These are phyloP conservation scores for Myriosclerotinia duriaeana DNA, from an alignment of 2,329 filamentous ascomycete species.

Conservation along the genomic window DNA sequence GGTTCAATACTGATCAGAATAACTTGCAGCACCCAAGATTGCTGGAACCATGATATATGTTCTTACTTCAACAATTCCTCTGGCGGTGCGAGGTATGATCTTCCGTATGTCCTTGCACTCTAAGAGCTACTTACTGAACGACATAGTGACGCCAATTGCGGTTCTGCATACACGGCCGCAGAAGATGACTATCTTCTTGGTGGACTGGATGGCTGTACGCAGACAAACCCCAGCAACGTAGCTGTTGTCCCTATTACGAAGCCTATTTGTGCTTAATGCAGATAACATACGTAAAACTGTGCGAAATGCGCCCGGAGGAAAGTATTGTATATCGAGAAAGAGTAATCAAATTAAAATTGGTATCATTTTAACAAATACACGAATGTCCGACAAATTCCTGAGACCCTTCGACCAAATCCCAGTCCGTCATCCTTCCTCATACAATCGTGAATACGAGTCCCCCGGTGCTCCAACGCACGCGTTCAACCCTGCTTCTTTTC, in stretches of 20 bases:
- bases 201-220: conserved; percentile 40
- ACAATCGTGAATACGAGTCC: background rate
- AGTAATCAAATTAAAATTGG: background rate
- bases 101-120: background rate
- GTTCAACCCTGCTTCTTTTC: background rate
- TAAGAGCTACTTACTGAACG: background rate
- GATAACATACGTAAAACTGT: background rate
- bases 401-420: background rate
- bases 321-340: background rate
- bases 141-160: conserved; percentile 49
- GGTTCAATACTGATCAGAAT: background rate
- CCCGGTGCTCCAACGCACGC: background rate
- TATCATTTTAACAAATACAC: conserved; percentile 3
- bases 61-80: conserved; percentile 51
- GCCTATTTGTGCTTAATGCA: conserved; percentile 37
- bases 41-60: conserved; percentile 52
- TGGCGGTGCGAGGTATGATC: conserved; percentile 48
- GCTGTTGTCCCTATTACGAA: conserved; percentile 35
- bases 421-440: background rate
- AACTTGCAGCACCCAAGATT: conserved; percentile 46
- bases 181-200: conserved; percentile 47
- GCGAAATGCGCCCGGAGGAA: too few relatives aligned
- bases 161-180: conserved; percentile 46
- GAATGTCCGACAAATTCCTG: background rate
- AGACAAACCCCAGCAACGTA: conserved; percentile 41